Evolutionary conservation across 148 eudicot species (phyloP).

Genomic region (Euryodendron excelsum): DNA sequence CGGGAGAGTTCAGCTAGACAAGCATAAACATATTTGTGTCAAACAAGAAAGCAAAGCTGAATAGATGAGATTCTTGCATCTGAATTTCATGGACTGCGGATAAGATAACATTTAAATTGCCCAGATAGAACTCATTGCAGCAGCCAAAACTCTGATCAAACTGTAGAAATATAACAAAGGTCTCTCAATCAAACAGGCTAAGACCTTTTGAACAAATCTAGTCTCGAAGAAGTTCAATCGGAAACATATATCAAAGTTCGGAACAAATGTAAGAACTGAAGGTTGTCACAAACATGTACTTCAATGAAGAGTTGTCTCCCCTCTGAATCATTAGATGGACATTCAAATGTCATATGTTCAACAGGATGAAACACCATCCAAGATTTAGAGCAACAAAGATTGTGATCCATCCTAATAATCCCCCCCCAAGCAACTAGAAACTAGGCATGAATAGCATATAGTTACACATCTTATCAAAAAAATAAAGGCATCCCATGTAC

Average conservation of each 20-base stretch:
- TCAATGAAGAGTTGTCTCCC: too few relatives aligned
- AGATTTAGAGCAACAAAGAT: not conserved
- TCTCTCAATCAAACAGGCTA: not conserved
- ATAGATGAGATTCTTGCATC: too few relatives aligned
- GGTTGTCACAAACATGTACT: too few relatives aligned
- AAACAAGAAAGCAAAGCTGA: too few relatives aligned
- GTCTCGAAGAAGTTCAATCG: not conserved
- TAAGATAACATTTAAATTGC: too few relatives aligned
- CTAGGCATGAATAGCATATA: not conserved
- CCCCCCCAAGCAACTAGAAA: not conserved
- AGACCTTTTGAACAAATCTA: not conserved
- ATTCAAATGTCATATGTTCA: too few relatives aligned
- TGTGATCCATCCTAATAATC: not conserved
- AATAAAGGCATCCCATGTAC: not conserved
- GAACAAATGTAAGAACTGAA: not conserved
- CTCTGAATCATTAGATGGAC: not conserved
- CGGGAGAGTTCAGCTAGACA: too few relatives aligned
- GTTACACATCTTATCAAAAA: not conserved
- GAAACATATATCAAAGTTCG: not conserved
- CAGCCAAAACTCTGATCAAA: not conserved
- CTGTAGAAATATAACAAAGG: not conserved
- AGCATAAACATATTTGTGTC: too few relatives aligned
- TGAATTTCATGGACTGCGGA: too few relatives aligned
- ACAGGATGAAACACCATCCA: not conserved
- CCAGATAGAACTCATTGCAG: too few relatives aligned